These are phyloP conservation scores for Talaromyces ruber DNA, from an alignment of 495 filamentous ascomycete genomes.

Conservation along the genomic window DNA sequence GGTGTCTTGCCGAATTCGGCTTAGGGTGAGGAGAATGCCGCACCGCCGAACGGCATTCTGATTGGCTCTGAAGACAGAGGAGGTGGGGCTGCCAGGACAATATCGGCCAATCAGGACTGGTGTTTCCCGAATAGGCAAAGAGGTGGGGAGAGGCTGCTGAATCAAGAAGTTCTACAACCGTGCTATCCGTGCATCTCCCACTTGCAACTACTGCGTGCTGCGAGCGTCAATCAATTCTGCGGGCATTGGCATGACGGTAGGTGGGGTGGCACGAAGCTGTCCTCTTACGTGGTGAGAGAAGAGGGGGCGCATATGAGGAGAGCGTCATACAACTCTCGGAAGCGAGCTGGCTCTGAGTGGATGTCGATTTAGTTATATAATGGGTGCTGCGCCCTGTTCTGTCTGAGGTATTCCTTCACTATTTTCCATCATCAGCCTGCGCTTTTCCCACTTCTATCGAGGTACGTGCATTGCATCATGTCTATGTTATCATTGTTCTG, in stretches of 20 bases:
- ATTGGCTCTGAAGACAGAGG: not conserved
- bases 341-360: not conserved
- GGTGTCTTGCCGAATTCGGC: not conserved
- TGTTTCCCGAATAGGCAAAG: not conserved
- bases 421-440: not conserved
- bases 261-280: not conserved
- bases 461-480: not conserved
- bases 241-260: not conserved
- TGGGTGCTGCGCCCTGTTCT: not conserved
- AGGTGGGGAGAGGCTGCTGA: not conserved
- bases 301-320: not conserved
- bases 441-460: too few relatives aligned
- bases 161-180: not conserved
- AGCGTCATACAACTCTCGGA: not conserved
- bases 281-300: not conserved
- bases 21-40: constrained; percentile 1
- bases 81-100: not conserved
- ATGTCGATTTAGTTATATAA: not conserved
- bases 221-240: not conserved
- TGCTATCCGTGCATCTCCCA: not conserved
- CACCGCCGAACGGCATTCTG: not conserved
- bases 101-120: not conserved
- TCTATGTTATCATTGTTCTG: not conserved
- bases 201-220: too few relatives aligned
- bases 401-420: not conserved